Evolutionary conservation across 768 basidiomycete genomes (phyloP).

Genomic region (Suillus spraguei): DNA sequence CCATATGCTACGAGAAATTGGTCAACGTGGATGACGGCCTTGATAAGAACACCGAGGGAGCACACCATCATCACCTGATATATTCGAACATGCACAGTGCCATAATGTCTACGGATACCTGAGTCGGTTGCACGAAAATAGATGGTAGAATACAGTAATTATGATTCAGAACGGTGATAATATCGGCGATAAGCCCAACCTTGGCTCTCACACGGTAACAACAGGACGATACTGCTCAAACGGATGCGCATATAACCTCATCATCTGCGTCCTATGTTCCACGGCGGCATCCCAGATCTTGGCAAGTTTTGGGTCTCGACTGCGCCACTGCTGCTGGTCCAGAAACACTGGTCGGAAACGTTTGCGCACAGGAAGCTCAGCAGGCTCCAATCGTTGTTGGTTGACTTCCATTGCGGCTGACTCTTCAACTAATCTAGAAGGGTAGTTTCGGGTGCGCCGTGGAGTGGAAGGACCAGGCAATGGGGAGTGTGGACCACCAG

Average conservation of each 20-base stretch:
- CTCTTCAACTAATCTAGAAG: slow-evolving; percentile 13
- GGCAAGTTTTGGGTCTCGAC: slow-evolving; percentile 40
- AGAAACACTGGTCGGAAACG: slow-evolving; percentile 53
- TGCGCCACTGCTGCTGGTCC: slow-evolving; percentile 51
- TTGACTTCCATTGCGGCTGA: slow-evolving; percentile 19
- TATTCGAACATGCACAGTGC: neutral
- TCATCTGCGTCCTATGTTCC: slow-evolving; percentile 19
- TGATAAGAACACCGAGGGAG: neutral
- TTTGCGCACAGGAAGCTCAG: slow-evolving; percentile 26
- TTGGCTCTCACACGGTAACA: neutral
- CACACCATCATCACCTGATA: neutral
- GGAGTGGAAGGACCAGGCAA: slow-evolving; percentile 30
- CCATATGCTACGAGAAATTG: neutral
- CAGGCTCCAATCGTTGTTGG: slow-evolving; percentile 23
- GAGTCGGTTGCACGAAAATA: neutral
- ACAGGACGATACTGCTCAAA: slow-evolving; percentile 13
- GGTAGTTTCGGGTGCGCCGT: slow-evolving; percentile 18
- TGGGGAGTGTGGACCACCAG: slow-evolving; percentile 10
- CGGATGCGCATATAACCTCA: slow-evolving; percentile 17
- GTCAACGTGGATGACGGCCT: neutral
- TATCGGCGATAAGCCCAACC: neutral
- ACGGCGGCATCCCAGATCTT: slow-evolving; percentile 27
- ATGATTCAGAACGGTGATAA: neutral
- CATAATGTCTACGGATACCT: neutral
- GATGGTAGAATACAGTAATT: neutral